These are phyloP conservation scores for Aspergillus hancockii DNA, from an alignment of 495 filamentous ascomycete species.

Conservation along the genomic window DNA sequence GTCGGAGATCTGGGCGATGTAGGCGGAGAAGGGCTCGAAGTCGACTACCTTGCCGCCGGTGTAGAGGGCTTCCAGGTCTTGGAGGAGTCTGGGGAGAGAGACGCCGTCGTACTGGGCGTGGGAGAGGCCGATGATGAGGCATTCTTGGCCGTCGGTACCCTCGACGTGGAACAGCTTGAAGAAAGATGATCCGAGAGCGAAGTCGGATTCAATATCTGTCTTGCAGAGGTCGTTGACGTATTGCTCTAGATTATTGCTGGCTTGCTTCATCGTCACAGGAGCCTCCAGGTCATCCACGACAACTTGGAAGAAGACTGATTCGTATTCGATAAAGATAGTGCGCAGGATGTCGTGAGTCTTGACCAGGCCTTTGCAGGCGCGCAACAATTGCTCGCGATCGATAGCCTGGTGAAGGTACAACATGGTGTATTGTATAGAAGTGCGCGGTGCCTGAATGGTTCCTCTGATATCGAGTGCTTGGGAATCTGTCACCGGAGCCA, in stretches of 20 bases:
- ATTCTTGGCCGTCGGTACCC: conserved; percentile 34
- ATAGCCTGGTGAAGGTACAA: conserved; percentile 38
- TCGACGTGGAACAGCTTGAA: conserved; percentile 52
- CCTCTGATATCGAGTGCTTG: conserved; percentile 50
- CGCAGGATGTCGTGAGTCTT: conserved; percentile 62
- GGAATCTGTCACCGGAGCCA: conserved; percentile 38
- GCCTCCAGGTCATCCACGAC: conserved; percentile 47
- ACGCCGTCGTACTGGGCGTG: conserved; percentile 72
- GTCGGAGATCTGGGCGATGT: conserved; percentile 35
- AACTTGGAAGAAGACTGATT: conserved; percentile 50
- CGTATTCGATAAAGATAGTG: conserved; percentile 61
- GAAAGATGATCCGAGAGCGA: conserved; percentile 57
- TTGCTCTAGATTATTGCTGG: conserved; percentile 39
- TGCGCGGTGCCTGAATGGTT: conserved; percentile 49
- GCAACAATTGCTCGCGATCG: conserved; percentile 28
- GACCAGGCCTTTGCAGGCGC: conserved; percentile 43
- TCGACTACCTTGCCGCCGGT: conserved; percentile 26
- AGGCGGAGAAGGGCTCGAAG: conserved; percentile 54
- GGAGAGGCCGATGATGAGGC: conserved; percentile 59
- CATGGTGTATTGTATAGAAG: conserved; percentile 47
- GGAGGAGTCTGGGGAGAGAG: conserved; percentile 58
- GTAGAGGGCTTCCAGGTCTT: conserved; percentile 50
- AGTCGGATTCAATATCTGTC: conserved; percentile 39
- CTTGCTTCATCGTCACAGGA: conserved; percentile 28
- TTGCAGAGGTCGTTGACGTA: conserved; percentile 43